phyloP scores from a whole-genome alignment of 2,329 filamentous ascomycete species.

The Beauveria rudraprayagi region DNA sequence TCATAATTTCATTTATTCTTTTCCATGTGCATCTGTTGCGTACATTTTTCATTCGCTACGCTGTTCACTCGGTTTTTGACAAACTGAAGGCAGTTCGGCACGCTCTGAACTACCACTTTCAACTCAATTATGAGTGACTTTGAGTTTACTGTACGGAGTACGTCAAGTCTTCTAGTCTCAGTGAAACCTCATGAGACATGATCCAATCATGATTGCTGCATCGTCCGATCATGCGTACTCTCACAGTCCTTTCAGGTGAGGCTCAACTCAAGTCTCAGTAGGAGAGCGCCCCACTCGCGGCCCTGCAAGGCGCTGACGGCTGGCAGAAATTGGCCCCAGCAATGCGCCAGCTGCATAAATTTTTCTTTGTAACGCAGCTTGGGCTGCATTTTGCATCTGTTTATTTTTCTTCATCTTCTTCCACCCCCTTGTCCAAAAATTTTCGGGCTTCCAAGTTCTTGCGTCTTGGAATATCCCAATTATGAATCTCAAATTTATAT shows the following conservation, averaged over 20 bases:
- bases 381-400: neutral
- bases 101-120: too few species aligned
- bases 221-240: too few species aligned
- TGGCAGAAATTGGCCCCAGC: slow-evolving; percentile 10
- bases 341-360: slow-evolving; percentile 3
- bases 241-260: neutral
- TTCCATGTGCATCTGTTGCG: too few species aligned
- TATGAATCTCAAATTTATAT: neutral
- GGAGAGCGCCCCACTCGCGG: neutral
- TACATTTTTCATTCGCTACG: too few species aligned
- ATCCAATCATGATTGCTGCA: too few species aligned
- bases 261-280: neutral
- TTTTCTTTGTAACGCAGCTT: neutral
- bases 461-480: neutral
- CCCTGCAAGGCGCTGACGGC: slow-evolving; percentile 7
- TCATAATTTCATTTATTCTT: too few species aligned
- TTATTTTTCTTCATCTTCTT: neutral
- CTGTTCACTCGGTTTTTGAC: too few species aligned
- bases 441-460: neutral
- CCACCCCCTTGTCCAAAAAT: neutral
- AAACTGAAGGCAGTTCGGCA: too few species aligned
- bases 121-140: too few species aligned
- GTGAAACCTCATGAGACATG: too few species aligned
- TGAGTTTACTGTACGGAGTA: too few species aligned
- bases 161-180: too few species aligned